These are phyloP conservation scores for Dendrobium chrysotoxum DNA, from an alignment of 106 monocot species.

Conservation along the genomic window DNA sequence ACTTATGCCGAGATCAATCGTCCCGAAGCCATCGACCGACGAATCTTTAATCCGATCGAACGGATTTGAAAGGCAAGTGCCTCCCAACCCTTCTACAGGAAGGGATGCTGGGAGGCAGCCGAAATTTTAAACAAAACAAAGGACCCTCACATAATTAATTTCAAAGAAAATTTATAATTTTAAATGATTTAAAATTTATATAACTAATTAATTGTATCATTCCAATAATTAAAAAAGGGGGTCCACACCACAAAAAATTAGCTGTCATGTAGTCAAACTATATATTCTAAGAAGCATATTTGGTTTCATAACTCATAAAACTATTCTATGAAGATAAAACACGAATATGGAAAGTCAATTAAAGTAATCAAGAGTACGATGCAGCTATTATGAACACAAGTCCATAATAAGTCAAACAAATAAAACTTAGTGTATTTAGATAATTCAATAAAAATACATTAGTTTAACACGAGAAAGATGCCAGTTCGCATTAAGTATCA, in stretches of 20 bases:
- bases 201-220: too few species aligned
- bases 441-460: not conserved
- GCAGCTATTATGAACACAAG: not conserved
- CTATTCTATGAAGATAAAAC: not conserved
- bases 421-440: not conserved
- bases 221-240: too few species aligned
- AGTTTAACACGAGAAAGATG: not conserved
- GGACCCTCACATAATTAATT: too few species aligned
- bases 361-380: not conserved
- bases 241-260: constrained; percentile 68
- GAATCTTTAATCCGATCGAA: too few species aligned
- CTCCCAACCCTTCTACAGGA: too few species aligned
- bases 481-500: not conserved
- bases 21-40: too few species aligned
- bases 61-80: too few species aligned
- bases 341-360: not conserved
- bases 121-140: too few species aligned
- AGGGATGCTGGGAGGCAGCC: too few species aligned
- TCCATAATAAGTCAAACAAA: not conserved
- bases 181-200: too few species aligned
- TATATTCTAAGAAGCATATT: not conserved
- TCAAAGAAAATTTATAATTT: too few species aligned
- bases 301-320: not conserved
- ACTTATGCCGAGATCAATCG: too few species aligned
- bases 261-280: constrained; percentile 27